These are phyloP conservation scores for Handroanthus guayacan DNA, from an alignment of 257 asterid species.

Conservation along the genomic window DNA sequence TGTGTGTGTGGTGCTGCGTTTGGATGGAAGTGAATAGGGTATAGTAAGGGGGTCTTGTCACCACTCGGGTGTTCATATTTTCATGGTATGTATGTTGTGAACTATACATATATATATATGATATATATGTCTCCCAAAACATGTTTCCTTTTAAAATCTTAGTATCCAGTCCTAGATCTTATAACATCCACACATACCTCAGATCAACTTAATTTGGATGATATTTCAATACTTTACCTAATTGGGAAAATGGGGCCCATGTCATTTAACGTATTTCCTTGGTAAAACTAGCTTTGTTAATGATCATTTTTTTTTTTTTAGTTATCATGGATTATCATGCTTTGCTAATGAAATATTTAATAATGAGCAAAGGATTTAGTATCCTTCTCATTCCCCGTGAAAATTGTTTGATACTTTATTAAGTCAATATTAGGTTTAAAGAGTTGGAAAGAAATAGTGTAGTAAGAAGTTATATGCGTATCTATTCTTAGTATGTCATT, in stretches of 20 bases:
- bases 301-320: not conserved
- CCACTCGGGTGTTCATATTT: constrained; percentile 32
- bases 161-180: not conserved
- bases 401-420: too few species aligned
- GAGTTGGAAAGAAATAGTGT: too few species aligned
- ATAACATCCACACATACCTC: not conserved
- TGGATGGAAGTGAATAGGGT: constrained; percentile 37
- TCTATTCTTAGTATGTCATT: too few species aligned
- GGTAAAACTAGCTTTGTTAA: not conserved
- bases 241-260: constrained; percentile 21
- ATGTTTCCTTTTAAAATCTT: not conserved
- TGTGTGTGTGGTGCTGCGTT: constrained; percentile 29
- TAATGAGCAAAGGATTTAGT: too few species aligned
- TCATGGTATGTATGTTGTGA: not conserved
- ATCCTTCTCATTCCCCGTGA: too few species aligned
- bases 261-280: too few species aligned
- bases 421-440: too few species aligned
- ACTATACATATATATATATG: too few species aligned
- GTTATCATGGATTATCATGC: not conserved
- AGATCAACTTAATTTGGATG: too few species aligned
- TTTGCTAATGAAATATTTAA: not conserved
- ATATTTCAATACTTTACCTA: not conserved
- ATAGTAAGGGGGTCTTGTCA: constrained; percentile 42
- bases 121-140: not conserved
- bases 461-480: too few species aligned